These are phyloP conservation scores for Nemania bipapillata DNA, from an alignment of 2,329 filamentous ascomycete genomes.

Conservation along the genomic window DNA sequence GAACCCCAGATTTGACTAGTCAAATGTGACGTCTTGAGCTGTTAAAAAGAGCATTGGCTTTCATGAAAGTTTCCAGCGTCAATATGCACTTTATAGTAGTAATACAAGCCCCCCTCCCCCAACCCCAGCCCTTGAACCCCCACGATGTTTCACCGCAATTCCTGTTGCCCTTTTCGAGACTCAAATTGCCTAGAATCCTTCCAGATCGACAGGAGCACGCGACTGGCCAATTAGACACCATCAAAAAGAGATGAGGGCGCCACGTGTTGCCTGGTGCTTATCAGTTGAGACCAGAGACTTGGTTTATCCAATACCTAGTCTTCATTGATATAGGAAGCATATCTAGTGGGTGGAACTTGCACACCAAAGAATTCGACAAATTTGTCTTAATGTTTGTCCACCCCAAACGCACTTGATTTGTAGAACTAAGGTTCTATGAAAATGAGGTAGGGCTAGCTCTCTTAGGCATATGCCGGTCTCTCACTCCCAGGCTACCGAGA, in stretches of 20 bases:
- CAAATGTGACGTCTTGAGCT: constrained; percentile 1
- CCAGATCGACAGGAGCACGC: constrained; percentile 42
- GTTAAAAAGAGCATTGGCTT: not conserved
- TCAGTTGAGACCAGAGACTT: constrained; percentile 29
- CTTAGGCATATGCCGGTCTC: not conserved
- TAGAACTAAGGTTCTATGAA: too few relatives aligned
- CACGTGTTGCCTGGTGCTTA: constrained; percentile 39
- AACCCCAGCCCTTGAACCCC: constrained; percentile 21
- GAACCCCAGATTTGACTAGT: constrained; percentile 25
- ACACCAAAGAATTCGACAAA: too few relatives aligned
- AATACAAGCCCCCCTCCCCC: not conserved
- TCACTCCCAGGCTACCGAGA: not conserved
- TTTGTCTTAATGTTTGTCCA: too few relatives aligned
- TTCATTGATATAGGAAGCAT: too few relatives aligned
- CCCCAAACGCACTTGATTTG: too few relatives aligned
- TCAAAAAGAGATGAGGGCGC: constrained; percentile 23
- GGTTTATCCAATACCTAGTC: constrained; percentile 13
- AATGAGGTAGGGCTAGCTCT: too few relatives aligned
- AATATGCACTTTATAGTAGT: not conserved
- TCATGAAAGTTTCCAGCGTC: not conserved
- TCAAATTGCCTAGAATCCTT: constrained; percentile 45
- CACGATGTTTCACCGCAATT: constrained; percentile 41
- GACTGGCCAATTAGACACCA: constrained; percentile 35
- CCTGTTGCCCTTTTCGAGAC: constrained; percentile 38
- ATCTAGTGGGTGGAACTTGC: too few relatives aligned